Conservation (phyloP, 1,284 basidiomycete genomes). For the Schizopora paradoxa region DNA sequence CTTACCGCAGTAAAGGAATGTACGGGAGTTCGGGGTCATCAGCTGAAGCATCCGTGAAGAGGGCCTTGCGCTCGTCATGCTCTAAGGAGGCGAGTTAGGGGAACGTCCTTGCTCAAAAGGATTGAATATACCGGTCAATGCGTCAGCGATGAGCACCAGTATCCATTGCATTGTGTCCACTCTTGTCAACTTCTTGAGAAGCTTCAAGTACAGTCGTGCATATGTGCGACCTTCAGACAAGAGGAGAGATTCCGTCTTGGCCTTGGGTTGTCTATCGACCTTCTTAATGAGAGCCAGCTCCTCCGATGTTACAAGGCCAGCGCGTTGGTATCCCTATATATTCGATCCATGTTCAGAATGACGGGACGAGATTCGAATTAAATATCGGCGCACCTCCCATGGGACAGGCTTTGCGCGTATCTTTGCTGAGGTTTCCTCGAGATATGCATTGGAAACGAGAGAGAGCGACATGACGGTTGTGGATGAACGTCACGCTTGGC, state of each 20-base stretch:
- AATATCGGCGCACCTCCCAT: constrained; percentile 92
- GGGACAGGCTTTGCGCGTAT: constrained; percentile 89
- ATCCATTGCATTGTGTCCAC: constrained; percentile 94
- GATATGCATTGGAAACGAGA: constrained; percentile 81
- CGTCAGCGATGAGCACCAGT: constrained; percentile 87
- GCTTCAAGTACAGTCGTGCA: constrained; percentile 83
- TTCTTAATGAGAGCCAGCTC: constrained; percentile 90
- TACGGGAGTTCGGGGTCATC: constrained; percentile 80
- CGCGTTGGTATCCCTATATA: constrained; percentile 86
- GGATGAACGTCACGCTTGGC: constrained; percentile 9
- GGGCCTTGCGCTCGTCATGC: constrained; percentile 72
- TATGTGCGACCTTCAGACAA: constrained; percentile 79
- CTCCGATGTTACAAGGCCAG: constrained; percentile 83
- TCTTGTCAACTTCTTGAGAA: constrained; percentile 89
- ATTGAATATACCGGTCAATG: constrained; percentile 61
- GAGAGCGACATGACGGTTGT: constrained; percentile 60
- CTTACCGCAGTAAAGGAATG: constrained; percentile 75
- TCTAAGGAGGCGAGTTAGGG: constrained; percentile 36
- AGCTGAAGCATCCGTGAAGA: constrained; percentile 60
- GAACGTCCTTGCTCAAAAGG: not conserved
- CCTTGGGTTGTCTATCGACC: constrained; percentile 74
- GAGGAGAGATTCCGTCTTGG: constrained; percentile 70
- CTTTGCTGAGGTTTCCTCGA: constrained; percentile 84
- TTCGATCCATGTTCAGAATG: constrained; percentile 18
- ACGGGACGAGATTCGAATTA: not conserved